These are phyloP conservation scores for Trypanosoma avium DNA, from an alignment of 208 protist species.

Conservation along the genomic window DNA sequence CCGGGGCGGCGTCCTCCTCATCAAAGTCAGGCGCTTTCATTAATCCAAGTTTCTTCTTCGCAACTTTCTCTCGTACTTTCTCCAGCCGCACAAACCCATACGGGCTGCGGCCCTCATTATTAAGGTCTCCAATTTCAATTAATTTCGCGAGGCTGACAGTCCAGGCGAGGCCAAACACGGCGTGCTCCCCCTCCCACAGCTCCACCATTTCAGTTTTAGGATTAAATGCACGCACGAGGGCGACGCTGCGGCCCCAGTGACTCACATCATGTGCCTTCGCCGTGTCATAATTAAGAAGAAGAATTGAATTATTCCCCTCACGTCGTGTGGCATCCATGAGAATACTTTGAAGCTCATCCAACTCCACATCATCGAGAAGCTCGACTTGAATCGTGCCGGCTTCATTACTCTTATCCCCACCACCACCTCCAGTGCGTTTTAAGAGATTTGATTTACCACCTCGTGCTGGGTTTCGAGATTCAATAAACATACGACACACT, in stretches of 20 bases:
- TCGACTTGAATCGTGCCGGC: conserved; percentile 52
- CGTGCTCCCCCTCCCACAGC: conserved; percentile 83
- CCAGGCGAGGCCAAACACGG: conserved; percentile 72
- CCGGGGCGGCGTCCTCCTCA: background rate
- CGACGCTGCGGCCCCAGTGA: conserved; percentile 70
- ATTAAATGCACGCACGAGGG: conserved; percentile 76
- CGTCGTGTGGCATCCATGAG: conserved; percentile 60
- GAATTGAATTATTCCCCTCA: conserved; percentile 43
- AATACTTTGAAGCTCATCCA: conserved; percentile 66
- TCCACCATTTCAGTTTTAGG: conserved; percentile 60
- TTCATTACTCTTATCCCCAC: background rate
- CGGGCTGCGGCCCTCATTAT: conserved; percentile 69
- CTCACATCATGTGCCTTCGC: conserved; percentile 54
- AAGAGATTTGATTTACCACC: conserved; percentile 23
- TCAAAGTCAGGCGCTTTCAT: background rate
- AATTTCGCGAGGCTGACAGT: conserved; percentile 58
- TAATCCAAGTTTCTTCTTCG: background rate
- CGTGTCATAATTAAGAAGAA: conserved; percentile 85
- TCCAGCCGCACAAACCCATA: conserved; percentile 77
- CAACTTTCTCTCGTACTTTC: background rate
- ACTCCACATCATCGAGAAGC: conserved; percentile 69
- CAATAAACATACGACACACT: conserved; percentile 80
- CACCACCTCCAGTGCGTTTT: conserved; percentile 8
- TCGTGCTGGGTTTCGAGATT: conserved; percentile 41
- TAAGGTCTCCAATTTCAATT: conserved; percentile 75